Percentiles rank a stretch among this genome's conserved stretches.
phyloP scores from a whole-genome alignment of 768 basidiomycete genomes.

The Termitomyces sp. region DNA sequence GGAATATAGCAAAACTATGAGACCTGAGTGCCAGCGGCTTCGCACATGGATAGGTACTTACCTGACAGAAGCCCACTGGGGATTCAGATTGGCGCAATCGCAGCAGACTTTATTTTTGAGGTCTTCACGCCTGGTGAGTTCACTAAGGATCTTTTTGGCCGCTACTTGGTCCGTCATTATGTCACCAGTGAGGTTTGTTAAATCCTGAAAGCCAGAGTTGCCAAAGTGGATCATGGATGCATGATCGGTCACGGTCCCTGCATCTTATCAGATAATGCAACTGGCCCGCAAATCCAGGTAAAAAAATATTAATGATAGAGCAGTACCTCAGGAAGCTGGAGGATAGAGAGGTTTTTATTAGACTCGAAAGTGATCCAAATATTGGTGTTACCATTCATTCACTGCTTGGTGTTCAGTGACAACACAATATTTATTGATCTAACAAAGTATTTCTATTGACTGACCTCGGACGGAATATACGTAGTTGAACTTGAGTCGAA shows the following conservation, averaged over 20 bases:
- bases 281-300: too few species aligned
- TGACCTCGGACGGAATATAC: neutral
- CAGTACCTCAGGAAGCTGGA: too few species aligned
- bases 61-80: constrained; percentile 92
- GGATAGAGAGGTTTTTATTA: neutral
- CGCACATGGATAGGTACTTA: constrained; percentile 21
- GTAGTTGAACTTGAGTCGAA: neutral
- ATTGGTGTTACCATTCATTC: neutral
- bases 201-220: too few species aligned
- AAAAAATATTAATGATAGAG: too few species aligned
- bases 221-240: neutral
- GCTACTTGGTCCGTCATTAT: constrained; percentile 54
- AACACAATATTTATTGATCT: too few species aligned
- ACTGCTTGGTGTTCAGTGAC: too few species aligned
- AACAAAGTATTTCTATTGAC: constrained; percentile 15
- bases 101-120: constrained; percentile 73
- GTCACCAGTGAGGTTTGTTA: constrained; percentile 10
- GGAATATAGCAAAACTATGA: constrained; percentile 74
- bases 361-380: too few species aligned
- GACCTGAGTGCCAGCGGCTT: constrained; percentile 10
- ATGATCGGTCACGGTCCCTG: neutral
- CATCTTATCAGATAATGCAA: neutral
- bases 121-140: constrained; percentile 67
- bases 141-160: constrained; percentile 66
- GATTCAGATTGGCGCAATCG: constrained; percentile 86